Base-by-base conservation (phyloP, 495 filamentous ascomycete species). In the Trichoderma virens region DNA sequence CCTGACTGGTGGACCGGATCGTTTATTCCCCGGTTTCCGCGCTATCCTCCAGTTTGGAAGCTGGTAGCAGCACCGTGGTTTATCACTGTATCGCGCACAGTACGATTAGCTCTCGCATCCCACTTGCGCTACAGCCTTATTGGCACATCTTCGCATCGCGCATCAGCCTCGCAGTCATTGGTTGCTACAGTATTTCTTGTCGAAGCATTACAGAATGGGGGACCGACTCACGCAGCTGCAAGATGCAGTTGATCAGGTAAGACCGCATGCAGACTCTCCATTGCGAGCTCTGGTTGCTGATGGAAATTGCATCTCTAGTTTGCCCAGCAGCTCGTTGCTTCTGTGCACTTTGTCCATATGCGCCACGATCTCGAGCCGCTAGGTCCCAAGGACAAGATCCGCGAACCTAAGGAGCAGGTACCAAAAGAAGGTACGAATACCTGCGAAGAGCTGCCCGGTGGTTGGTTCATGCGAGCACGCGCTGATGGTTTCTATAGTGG, bases 221-320 rank as follows among this genome's bases (percentile, higher is more conserved):
- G 94, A 98, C 75, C 84, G 88, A 51, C 84, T 98, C 43, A 97
- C 94, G 4, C 93, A 97, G 73, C 83, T 98, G 45, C 94, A 98
- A 79, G 92, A 96, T 73, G 90, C 91, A 72, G 88, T 96, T 64
- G 93, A 98, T 73, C 87, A 96, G 79, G 91, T 93, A 78, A 51
- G 39, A 18, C 7, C 56, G 23, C 14, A n/a, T 31, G 13, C 5
- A 31, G 61, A 32, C 60, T 64, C 43, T 34, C 41, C 47, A 16
- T n/a, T 38, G 31, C 43, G 20, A 38, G 30, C 47, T 61, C 34
- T 41, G 51, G 18, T 23, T 13, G 59, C 20, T 39, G 38, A 64
- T 30, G 51, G 43, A 2, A 47, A 20, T 20, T 64, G 43, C n/a
- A 18, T 63, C 31, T 56, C 68, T 71, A 97, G 93, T 88, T 96